Evolutionary conservation across 2,329 filamentous ascomycete genomes (phyloP).

Genomic region (Stachybotrys elegans): DNA sequence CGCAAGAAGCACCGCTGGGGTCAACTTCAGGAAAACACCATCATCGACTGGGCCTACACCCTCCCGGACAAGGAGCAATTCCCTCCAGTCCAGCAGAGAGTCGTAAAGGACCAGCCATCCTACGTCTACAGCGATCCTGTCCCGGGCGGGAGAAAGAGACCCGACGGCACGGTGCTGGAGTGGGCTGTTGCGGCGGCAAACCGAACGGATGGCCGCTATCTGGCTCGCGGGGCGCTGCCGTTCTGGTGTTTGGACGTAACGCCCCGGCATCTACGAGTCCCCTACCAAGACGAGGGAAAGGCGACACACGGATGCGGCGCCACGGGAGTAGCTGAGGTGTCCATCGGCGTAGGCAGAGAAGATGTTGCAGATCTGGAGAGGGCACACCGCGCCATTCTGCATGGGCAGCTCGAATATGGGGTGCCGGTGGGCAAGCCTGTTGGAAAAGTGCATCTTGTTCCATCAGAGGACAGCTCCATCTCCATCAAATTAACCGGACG

Average conservation of each 20-base stretch:
- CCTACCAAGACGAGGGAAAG: conserved; percentile 31
- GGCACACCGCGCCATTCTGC: too few relatives aligned
- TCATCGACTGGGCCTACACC: conserved; percentile 59
- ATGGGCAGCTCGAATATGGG: too few relatives aligned
- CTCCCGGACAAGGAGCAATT: conserved; percentile 31
- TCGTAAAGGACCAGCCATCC: conserved; percentile 23
- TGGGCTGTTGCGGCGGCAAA: conserved; percentile 52
- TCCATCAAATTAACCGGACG: too few relatives aligned
- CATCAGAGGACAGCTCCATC: too few relatives aligned
- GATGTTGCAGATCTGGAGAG: too few relatives aligned
- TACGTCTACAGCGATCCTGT: conserved; percentile 43
- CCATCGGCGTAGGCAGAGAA: too few relatives aligned
- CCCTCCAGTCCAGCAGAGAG: conserved; percentile 27
- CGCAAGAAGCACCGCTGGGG: conserved; percentile 56
- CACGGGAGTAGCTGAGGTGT: too few relatives aligned
- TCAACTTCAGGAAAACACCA: conserved; percentile 36
- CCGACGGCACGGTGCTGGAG: conserved; percentile 50
- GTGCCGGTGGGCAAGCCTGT: too few relatives aligned
- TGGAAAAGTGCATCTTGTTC: too few relatives aligned
- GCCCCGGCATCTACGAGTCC: conserved; percentile 48
- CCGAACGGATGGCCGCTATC: conserved; percentile 11
- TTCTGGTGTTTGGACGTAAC: conserved; percentile 66
- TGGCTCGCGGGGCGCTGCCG: conserved; percentile 46
- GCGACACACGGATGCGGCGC: too few relatives aligned
- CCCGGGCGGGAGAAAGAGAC: conserved; percentile 46